Evolutionary conservation across 192 early-diverging fungal species (phyloP).

Genomic region (Coemansia sp.): DNA sequence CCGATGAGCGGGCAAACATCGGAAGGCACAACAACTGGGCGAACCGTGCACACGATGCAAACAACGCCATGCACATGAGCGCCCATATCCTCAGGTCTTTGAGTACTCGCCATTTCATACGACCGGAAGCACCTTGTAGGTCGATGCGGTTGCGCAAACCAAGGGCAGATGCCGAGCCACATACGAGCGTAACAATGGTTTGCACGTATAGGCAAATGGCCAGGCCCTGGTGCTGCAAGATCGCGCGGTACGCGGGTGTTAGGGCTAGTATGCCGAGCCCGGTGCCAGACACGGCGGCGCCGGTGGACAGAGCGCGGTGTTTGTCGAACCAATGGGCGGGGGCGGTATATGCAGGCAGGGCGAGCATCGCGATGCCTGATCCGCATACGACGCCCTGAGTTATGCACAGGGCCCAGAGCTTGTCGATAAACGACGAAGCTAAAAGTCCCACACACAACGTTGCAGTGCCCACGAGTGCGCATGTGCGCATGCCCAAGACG

Average conservation of each 20-base stretch:
- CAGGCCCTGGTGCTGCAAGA: conserved; percentile 50
- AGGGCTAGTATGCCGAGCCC: conserved; percentile 50
- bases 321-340: conserved; percentile 58
- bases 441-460: conserved; percentile 47
- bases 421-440: conserved; percentile 54
- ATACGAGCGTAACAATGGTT: conserved; percentile 23
- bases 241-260: conserved; percentile 32
- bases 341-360: conserved; percentile 50
- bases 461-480: conserved; percentile 34
- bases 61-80: conserved; percentile 24
- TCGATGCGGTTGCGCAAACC: conserved; percentile 30
- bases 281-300: conserved; percentile 45
- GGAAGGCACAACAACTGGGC: conserved; percentile 38
- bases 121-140: background rate
- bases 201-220: conserved; percentile 27
- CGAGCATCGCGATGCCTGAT: conserved; percentile 47
- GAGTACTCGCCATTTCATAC: conserved; percentile 14
- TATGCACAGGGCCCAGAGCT: conserved; percentile 60
- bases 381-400: conserved; percentile 61
- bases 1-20: conserved; percentile 18
- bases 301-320: conserved; percentile 52
- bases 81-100: conserved; percentile 16
- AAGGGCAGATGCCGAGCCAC: conserved; percentile 8
- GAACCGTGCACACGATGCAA: conserved; percentile 24
- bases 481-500: conserved; percentile 8